Evolutionary conservation across 2,329 filamentous ascomycete genomes (phyloP), one percentile per base, ranked within the genome.

Genomic region (Colletotrichum somersetense): DNA sequence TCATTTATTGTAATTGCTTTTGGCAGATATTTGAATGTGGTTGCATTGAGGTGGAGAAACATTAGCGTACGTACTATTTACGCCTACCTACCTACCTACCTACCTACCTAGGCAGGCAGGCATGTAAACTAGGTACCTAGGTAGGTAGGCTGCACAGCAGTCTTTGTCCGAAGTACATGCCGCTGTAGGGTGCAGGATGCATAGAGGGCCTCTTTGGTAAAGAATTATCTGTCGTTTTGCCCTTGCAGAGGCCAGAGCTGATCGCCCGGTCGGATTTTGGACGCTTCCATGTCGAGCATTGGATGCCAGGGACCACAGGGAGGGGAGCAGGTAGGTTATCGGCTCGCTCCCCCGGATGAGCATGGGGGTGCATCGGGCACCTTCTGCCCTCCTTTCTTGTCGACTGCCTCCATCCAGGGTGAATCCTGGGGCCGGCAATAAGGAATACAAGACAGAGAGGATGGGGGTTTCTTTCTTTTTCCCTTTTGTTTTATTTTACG

Each of bases 311-410:
- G 48, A 23, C 46, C 26, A 58, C 48, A 64, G 65, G 73, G 70
- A 71, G 10, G 20, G 5, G 18, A 18, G 6, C 1, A 40, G 16
- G 14, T 16, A 38, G 42, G 58, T 35, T 20, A 42, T 42, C 71
- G 71, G 73, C 71, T 62, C 50, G 66, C 73, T 71, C 67, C 73
- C 63, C 70, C 61, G 30, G 69, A 70, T 50, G 46, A 53, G 42
- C 52, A 70, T 53, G 67, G 42, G 62, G 42, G 50, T 1, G 23
- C 53, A 62, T 26, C 52, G 12, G 12, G 35, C 56, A 38, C 50
- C 42, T 30, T 40, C 30, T 11, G 58, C 30, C 50, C 50, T 30
- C 66, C 38, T 57, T 58, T 55, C 40, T 65, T 72, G 61, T 64
- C 30, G 10, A 20, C 20, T 12, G 53, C 53, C 35, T 33, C 53